Base-by-base conservation (phyloP, 2,329 filamentous ascomycete species). In the Ophiostoma himal-ulmi region DNA sequence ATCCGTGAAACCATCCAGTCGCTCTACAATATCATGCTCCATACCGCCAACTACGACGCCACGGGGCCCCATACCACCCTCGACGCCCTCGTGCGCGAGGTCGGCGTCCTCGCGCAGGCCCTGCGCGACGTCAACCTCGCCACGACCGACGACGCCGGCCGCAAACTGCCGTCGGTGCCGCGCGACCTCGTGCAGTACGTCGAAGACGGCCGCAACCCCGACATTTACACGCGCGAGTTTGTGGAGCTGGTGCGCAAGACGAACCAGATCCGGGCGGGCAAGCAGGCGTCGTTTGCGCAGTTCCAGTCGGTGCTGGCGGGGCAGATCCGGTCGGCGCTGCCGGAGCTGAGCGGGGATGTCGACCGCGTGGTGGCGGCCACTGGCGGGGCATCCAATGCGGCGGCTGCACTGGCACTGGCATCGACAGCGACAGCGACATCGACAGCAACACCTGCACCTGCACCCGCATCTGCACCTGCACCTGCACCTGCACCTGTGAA, bases 171-270 rank as follows among this genome's bases (percentile, higher is more conserved):
- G 5, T 79, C 78, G 41, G 83, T 89, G 30, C 88, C 88, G 2
- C 84, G 84, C 68, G 88, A 90, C 75, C 83, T 91, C 14, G 82
- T 90, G 72, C 82, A 87, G 76, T 91, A 91, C 80, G 88, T 91
- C 75, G 88, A 91, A 78, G 86, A 87, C 76, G 88, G 89, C 64
- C 87, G 89, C 68, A 91, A 91, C 81, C 89, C 89, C 2, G 89
- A 91, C 79, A 91, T 91, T 75, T 91, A 91, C 82, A 91, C 89
- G 70, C 83, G 89, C 76, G 89, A 91, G 81, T 91, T 91, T 75
- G 88, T 91, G 76, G 89, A 91, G 84, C 82, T 89, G 69, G 88
- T 89, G 34, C 81, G 88, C 70, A 82, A 88, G 66, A 83, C 85
- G 57, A 91, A 91, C 80, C 89, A 91, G 82, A 80, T 89, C 72